Evolutionary conservation across 805 yeast genomes (phyloP), one percentile per base, ranked within the genome.

Genomic region (Teunomyces pallodes): DNA sequence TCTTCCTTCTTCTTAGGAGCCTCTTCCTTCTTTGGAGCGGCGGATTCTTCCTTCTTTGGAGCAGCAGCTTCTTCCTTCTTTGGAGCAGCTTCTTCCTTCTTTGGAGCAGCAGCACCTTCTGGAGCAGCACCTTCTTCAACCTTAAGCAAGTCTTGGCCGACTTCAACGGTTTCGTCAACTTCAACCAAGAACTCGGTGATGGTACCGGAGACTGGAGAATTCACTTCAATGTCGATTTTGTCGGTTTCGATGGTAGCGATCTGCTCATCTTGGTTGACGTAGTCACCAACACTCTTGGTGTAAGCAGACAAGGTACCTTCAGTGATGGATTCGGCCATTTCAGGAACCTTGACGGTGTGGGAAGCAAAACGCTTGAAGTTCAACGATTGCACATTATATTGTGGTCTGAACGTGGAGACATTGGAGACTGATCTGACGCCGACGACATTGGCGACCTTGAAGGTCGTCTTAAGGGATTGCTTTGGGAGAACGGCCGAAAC

Each of bases 201-300:
- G 47, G 90, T 89, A 75, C 99, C 99, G 42, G 92, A 69, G 46
- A 89, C 79, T 52, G 99, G 98, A 5, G 99, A 84, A 67, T 90
- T 92, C 52, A 94, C 98, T 67, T 92, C 96, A 45, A 94, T 95
- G 64, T 94, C 99, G 61, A 94, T 91, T 77, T 94, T 94, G 71
- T 94, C 99, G 43, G 99, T 94, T 76, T 94, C 99, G 60, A 94
- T 92, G 55, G 97, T 91, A 49, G 98, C 98, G 58, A 94, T 77
- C 55, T 87, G 83, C 74, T 92, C 98, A 69, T 92, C 98, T 57
- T 75, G 82, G 49, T 79, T 81, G 47, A 92, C 92, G 60, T 72
- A 90, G 51, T 92, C 98, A 56, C 99, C 99, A 52, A 90, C 90
- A 52, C 81, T 72, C 65, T 85, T 86, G 55, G 76, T 73, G 64